Base-by-base conservation (phyloP, 441 rosid genomes). In the Jatropha multifida region DNA sequence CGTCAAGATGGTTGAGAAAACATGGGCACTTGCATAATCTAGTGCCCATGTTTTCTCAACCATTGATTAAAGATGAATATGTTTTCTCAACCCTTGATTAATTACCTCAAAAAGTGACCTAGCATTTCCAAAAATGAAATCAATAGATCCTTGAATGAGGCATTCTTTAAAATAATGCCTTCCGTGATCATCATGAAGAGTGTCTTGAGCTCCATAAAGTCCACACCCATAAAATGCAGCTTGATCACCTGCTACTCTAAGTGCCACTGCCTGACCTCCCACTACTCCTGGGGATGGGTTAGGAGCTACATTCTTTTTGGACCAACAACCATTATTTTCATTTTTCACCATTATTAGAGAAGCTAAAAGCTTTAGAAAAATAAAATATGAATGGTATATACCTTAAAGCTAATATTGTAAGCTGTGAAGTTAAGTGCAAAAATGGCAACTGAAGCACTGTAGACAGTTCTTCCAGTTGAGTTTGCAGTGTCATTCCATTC, bases 91-190 rank as follows among this genome's bases (percentile, higher is more conserved):
- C 32, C 1, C 32, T 32, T 42, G 9, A 42, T 42, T 42, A 42
- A 42, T 42, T 42, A 89, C 96, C 95, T 87, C 76, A 62, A 84
- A 94, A 58, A 94, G 89, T 17, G 97, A 94, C 82, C 87, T 84
- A 56, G 86, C 97, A 77, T 92, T 91, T 63, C 98, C 96, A 69
- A 89, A 94, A 63, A 91, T 92, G 80, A 94, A 91, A 79, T 92
- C 97, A 52, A 91, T 90, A n/a, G 97, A 92, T 38, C 97, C 97
- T 83, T 92, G 89, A 2, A 94, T 88, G 82, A 90, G 90, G 59
- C 97, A 92, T 14, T 84, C 86, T 73, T 81, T 86, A 78, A 81
- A 94, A 74, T 84, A 94, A 78, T 94, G 98, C 56, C 86, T 86
- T 15, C 97, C 98, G 7, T 46, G 75, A 73, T 90, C 88, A 65